Evolutionary conservation across 208 protist species (phyloP), one percentile per base, ranked within the genome.

Genomic region (Wallacemonas sp.): DNA sequence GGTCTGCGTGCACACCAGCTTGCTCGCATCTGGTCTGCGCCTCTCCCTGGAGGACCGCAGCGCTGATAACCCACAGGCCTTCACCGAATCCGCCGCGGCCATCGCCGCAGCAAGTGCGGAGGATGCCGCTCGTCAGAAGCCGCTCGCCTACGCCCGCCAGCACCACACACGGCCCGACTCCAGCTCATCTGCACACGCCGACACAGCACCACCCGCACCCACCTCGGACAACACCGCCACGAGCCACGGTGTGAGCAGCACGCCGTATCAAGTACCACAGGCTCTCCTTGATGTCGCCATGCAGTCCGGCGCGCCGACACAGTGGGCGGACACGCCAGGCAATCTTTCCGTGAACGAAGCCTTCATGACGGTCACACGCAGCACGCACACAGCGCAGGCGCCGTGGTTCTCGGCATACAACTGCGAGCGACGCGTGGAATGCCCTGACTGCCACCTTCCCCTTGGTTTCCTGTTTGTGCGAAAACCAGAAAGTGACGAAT

Each of bases 391-490:
- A 22, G 73, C 81, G 19, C 68, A 69, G 5, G 78, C 54, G 45
- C 77, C 75, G 49, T 94, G 88, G 88, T 94, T 94, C 66, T 63
- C 70, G 5, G 61, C 63, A 28, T 94, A 86, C 68, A 65, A 51
- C 19, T 88, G 78, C 46, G 55, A 47, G 27, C 47, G 74, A 17
- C 72, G 79, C 3, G 71, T 89, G 24, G 79, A 94, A 59, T 94
- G 88, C 46, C 82, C 88, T 1, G 88, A 94, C 47, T 94, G 88
- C 72, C 88, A 94, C 47, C 66, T 90, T 28, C 70, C 75, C 0
- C 73, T 94, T 2, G 88, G 84, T 2, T 94, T 84, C 36, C 30
- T 94, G 8, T 94, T 91, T 73, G 33, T 58, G 15, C 54, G n/a
- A 28, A 8, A 21, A 56, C 9, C 36, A 34, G 45, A 51, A 46